Evolutionary conservation across 129 eudicot genomes (phyloP), one percentile per base, ranked within the genome.

Genomic region (Tagetes erecta): DNA sequence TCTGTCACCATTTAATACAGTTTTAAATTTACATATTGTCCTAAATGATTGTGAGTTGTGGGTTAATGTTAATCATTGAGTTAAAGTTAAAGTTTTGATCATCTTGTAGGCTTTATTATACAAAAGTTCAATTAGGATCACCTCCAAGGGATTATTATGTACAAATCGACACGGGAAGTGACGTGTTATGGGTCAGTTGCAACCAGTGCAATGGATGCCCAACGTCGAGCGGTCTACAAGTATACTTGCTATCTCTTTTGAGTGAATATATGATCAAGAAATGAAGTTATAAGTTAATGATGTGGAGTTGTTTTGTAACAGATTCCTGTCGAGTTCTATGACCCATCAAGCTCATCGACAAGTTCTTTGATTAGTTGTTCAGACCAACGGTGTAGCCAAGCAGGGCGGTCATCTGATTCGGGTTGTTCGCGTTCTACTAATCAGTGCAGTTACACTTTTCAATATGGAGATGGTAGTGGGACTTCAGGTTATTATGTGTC

Each of bases 111-210:
- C 90, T 95, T 44, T 95, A 95, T 64, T 95, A 59, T 60, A 91
- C 99, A 62, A 88, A 74, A 83, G 96, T 95, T 36, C 84, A 79
- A 80, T 73, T 95, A 80, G 99, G 99, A 55, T 81, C 87, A 52
- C 97, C 99, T 14, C 89, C 97, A 35, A 84, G 76, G 78, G 97
- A 95, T 64, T 95, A 84, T 82, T 84, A 82, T 75, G 99, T 91
- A 47, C 97, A 91, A 80, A 95, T 95, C 64, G 99, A 95, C 76
- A 91, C 97, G 1, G 99, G 99, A 79, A 95, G 99, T 81, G 97
- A 95, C 82, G 96, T 88, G 4, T 66, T 95, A 74, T 95, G 99
- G 99, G 96, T 95, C 72, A 75, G 94, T 83, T 95, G 99, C 83
- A 81, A 36, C 67, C 62, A 87, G 10, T 95, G 99, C 83, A 76